A percentile compares a stretch with the other conserved stretches of the same genome.
Evolutionary conservation across 2,329 filamentous ascomycete genomes (phyloP).

Genomic region (Dothistroma septosporum): DNA sequence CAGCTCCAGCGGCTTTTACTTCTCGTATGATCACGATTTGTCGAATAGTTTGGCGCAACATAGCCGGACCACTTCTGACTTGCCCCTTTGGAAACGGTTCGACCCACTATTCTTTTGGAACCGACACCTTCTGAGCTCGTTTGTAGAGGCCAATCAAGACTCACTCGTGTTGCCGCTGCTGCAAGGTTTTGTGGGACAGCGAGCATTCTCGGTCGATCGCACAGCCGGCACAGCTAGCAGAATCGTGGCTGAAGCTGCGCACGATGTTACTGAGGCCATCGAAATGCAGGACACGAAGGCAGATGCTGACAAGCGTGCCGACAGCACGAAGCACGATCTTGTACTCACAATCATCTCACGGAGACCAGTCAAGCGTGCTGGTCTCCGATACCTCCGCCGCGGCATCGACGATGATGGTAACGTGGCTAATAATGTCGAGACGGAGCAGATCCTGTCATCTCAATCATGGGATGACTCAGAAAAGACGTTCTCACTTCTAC

Average conservation of each 20-base stretch:
- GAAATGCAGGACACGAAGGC: constrained; percentile 8
- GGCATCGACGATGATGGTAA: constrained; percentile 87
- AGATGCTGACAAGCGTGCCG: constrained; percentile 1
- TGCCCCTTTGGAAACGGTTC: constrained; percentile 66
- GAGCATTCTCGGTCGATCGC: constrained; percentile 57
- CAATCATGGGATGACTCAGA: constrained; percentile 58
- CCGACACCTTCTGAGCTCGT: constrained; percentile 64
- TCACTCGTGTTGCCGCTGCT: constrained; percentile 74
- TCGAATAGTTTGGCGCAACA: constrained; percentile 58
- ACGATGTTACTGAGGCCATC: constrained; percentile 19
- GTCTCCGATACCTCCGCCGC: constrained; percentile 81
- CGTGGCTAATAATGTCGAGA: constrained; percentile 87
- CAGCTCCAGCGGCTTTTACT: constrained; percentile 80
- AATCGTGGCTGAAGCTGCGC: constrained; percentile 24
- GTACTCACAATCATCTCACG: constrained; percentile 90
- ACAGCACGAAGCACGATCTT: constrained; percentile 47
- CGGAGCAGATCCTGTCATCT: constrained; percentile 83
- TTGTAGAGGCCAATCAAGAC: constrained; percentile 69
- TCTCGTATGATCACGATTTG: constrained; percentile 90
- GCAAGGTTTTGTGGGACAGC: constrained; percentile 91
- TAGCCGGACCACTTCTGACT: constrained; percentile 42
- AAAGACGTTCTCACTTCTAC: constrained; percentile 77
- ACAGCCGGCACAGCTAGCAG: constrained; percentile 28
- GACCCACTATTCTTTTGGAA: constrained; percentile 87
- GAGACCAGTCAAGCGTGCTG: constrained; percentile 78